phyloP scores from a whole-genome alignment of 352 stramenopile genomes.

The Globisporangium mamillatum region DNA sequence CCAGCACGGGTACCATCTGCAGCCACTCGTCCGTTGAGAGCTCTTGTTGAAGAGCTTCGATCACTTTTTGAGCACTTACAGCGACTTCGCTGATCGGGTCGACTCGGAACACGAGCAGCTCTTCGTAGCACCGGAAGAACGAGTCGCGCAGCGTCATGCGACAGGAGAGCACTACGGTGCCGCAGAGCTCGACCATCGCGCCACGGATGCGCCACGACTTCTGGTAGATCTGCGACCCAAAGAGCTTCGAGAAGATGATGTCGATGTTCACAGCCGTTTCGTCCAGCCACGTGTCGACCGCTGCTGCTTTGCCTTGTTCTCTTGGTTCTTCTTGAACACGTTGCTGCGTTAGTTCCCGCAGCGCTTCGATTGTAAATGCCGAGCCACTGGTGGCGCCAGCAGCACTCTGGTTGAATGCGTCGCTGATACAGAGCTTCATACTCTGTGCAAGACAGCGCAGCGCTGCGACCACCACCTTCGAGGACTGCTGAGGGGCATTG shows the following conservation, averaged over 20 bases:
- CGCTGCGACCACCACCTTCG: conserved; percentile 58
- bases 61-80: conserved; percentile 14
- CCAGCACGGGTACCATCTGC: conserved; percentile 52
- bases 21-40: conserved; percentile 56
- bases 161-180: conserved; percentile 50
- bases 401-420: conserved; percentile 14
- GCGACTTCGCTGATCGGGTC: conserved; percentile 45
- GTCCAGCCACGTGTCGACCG: conserved; percentile 46
- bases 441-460: conserved; percentile 45
- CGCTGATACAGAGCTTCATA: conserved; percentile 38
- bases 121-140: conserved; percentile 79
- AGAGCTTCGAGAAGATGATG: conserved; percentile 57
- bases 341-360: conserved; percentile 7
- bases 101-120: conserved; percentile 63
- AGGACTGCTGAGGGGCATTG: conserved; percentile 63
- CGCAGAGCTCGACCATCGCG: conserved; percentile 62
- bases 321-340: neutral
- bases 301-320: neutral
- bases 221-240: conserved; percentile 32
- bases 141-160: conserved; percentile 41
- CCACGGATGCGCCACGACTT: conserved; percentile 61
- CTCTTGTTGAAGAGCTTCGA: conserved; percentile 17
- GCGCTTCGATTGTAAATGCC: conserved; percentile 20
- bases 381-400: neutral
- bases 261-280: conserved; percentile 62